Base-by-base conservation (phyloP, 2,329 filamentous ascomycete genomes). In the Huntiella moniliformis region DNA sequence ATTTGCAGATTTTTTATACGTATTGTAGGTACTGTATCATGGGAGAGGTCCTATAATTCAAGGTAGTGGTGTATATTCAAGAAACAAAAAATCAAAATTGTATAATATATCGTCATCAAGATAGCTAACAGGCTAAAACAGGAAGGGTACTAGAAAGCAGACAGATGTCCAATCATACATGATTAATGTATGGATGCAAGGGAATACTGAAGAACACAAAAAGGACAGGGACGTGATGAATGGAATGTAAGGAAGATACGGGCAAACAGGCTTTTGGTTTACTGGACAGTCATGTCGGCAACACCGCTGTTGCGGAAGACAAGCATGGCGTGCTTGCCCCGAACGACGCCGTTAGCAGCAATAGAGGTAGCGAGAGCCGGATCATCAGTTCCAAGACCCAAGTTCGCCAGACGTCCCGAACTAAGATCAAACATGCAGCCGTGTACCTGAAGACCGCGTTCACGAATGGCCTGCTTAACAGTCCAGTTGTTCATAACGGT, bases 401-500 rank as follows among this genome's bases (percentile, higher is more conserved):
- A 56, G 53, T 74, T 67, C 35, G 59, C 58, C 44, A 74, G 59
- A 49, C 63, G 63, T 10, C 71, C 71, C 15, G 56, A 61, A 4
- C 54, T 61, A 44, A 74, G 61, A 52, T 91, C 78, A 58, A 83
- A 88, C 11, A 92, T 66, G 45, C 78, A 67, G n/a, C 82, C 84
- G 58, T 91, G 82, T 4, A 92, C 71, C 60, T 79, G 65, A 37
- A 93, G 61, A 1, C 78, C 80, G 22, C 81, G 67, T 54, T 84
- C 76, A 52, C 66, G 60, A 50, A 86, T 73, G 18, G 81, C 83
- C 51, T 82, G 77, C 55, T 77, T 68, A 28, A 92, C 70, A 17
- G 73, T 70, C 42, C 69, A 66, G 60, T 85, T 86, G 56, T 74
- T 68, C 65, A 78, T 72, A 48, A 91, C 61, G 15, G 74, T 70